Conservation (phyloP, 2,329 filamentous ascomycete genomes). For the Pseudopyrenochaeta lycopersici region DNA sequence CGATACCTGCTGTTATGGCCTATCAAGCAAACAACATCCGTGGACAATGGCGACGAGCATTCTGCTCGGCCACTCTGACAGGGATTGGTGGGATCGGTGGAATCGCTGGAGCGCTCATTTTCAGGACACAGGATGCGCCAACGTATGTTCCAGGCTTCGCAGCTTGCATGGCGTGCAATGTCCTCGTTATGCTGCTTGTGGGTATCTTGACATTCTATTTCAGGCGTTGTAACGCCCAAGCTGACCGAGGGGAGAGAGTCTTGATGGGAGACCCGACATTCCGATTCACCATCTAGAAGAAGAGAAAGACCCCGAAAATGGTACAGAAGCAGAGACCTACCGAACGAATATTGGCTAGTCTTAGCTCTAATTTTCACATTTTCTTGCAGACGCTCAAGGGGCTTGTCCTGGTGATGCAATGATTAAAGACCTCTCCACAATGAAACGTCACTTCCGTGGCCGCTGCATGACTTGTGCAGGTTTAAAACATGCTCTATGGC, state of each 20-base stretch:
- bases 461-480: no score
- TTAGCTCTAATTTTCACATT: no score
- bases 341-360: no score
- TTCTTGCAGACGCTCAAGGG: no score
- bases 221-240: conserved; percentile 30
- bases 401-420: no score
- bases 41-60: conserved; percentile 32
- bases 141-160: conserved; percentile 31
- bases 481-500: no score
- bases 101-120: conserved; percentile 33
- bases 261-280: conserved; percentile 33
- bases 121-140: conserved; percentile 30
- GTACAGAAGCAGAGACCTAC: no score
- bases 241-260: conserved; percentile 32
- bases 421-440: no score
- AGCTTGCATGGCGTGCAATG: conserved; percentile 33
- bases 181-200: conserved; percentile 26
- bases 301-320: not conserved
- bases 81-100: conserved; percentile 32
- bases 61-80: conserved; percentile 30
- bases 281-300: conserved; percentile 30
- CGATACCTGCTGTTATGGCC: conserved; percentile 30
- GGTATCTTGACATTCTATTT: conserved; percentile 28
- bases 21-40: conserved; percentile 35
- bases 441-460: no score